phyloP scores from a whole-genome alignment of 1,284 basidiomycete genomes.

The Leccinum insigne region DNA sequence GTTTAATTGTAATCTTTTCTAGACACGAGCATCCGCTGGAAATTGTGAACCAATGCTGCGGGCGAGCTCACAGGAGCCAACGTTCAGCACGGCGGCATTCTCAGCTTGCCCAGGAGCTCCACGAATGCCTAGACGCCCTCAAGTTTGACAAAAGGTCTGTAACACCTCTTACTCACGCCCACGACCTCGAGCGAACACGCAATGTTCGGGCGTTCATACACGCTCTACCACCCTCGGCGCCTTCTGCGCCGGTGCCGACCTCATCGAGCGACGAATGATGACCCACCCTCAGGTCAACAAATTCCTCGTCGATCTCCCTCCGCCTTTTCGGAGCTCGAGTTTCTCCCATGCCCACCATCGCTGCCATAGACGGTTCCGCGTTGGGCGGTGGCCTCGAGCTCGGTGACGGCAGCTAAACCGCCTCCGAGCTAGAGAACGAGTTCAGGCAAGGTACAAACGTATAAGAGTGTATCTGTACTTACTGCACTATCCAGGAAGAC shows the following conservation, averaged over 20 bases:
- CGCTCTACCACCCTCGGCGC: constrained; percentile 73
- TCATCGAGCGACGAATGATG: constrained; percentile 86
- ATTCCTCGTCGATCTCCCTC: constrained; percentile 77
- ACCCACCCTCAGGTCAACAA: constrained; percentile 68
- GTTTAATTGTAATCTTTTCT: no score
- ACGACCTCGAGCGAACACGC: constrained; percentile 2
- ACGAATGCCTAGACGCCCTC: constrained; percentile 66
- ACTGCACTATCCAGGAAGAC: no score
- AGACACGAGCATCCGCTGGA: no score
- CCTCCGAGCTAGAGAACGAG: constrained; percentile 64
- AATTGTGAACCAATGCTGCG: constrained; percentile 49
- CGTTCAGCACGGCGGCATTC: neutral
- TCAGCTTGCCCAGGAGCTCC: constrained; percentile 58
- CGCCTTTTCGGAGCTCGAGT: constrained; percentile 75
- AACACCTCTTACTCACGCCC: neutral
- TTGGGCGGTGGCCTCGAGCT: constrained; percentile 92
- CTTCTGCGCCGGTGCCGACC: constrained; percentile 94
- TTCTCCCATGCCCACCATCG: constrained; percentile 88
- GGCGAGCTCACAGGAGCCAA: constrained; percentile 37
- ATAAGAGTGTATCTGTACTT: neutral
- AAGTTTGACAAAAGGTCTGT: constrained; percentile 65
- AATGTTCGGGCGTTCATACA: constrained; percentile 80
- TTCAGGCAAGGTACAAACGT: neutral
- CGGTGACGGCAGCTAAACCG: constrained; percentile 78
- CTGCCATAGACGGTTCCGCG: constrained; percentile 92